Percentiles rank a stretch among this genome's conserved stretches.
Evolutionary conservation across 176 grass and related monocot genomes (phyloP).

Genomic region (Musa beccarii): DNA sequence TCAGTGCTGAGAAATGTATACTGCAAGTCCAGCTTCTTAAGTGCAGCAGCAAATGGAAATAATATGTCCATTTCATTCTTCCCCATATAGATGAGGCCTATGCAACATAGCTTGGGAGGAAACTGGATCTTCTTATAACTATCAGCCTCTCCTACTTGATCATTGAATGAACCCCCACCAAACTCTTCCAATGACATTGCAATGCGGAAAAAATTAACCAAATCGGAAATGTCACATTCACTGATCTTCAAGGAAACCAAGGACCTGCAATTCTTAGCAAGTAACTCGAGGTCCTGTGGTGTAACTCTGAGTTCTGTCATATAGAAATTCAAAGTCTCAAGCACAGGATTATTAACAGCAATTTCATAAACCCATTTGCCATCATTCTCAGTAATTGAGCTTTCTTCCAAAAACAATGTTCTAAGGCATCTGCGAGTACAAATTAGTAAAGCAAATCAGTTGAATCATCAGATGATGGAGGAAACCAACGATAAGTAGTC

Average conservation of each 20-base stretch:
- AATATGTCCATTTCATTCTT: constrained; percentile 62
- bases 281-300: constrained; percentile 53
- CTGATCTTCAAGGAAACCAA: constrained; percentile 70
- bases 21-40: constrained; percentile 90
- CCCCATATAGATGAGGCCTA: constrained; percentile 68
- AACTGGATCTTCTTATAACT: constrained; percentile 59
- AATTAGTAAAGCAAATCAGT: neutral
- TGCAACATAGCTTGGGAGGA: constrained; percentile 34
- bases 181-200: constrained; percentile 61
- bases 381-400: constrained; percentile 41
- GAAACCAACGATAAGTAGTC: neutral
- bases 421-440: constrained; percentile 51
- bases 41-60: constrained; percentile 59
- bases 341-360: constrained; percentile 45
- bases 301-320: constrained; percentile 52
- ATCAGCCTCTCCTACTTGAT: constrained; percentile 26
- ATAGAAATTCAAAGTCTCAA: constrained; percentile 72
- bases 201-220: constrained; percentile 39
- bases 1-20: constrained; percentile 75
- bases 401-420: constrained; percentile 79
- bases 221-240: constrained; percentile 47
- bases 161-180: constrained; percentile 70
- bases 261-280: constrained; percentile 53
- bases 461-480: neutral
- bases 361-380: constrained; percentile 67